Percentiles rank a stretch among this genome's conserved stretches.
phyloP scores from a whole-genome alignment of 176 grass and related monocot genomes.

The Lolium rigidum region DNA sequence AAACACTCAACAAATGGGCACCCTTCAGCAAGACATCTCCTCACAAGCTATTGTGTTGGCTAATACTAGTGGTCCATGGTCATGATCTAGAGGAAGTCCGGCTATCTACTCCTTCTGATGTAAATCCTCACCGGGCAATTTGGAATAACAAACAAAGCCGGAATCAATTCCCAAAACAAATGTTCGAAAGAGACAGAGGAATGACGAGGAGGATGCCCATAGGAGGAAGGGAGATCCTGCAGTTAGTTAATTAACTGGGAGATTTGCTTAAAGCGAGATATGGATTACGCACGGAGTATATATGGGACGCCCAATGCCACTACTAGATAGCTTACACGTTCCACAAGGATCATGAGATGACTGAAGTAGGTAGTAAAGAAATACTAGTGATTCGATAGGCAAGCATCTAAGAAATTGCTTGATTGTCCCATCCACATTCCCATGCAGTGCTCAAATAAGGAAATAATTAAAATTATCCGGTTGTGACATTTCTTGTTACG shows the following conservation, averaged over 20 bases:
- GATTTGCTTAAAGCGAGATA: conserved; percentile 35
- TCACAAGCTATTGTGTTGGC: not conserved
- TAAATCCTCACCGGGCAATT: not conserved
- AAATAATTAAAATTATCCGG: not conserved
- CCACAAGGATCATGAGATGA: not conserved
- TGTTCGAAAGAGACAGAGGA: conserved; percentile 32
- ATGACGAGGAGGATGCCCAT: not conserved
- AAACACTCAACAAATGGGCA: not conserved
- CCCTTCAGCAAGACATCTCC: not conserved
- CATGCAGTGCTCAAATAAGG: not conserved
- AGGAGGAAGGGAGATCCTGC: not conserved
- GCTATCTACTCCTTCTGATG: not conserved
- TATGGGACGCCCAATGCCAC: conserved; percentile 39
- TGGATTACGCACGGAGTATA: conserved; percentile 26
- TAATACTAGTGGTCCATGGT: conserved; percentile 10
- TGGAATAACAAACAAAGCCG: not conserved
- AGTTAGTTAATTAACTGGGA: not conserved
- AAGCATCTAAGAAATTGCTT: not conserved
- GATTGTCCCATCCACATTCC: not conserved
- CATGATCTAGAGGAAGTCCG: not conserved
- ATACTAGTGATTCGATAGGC: not conserved
- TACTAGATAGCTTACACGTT: conserved; percentile 15
- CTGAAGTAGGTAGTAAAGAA: not conserved
- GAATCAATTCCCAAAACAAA: conserved; percentile 27
- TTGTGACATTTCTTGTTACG: not conserved